Evolutionary conservation across 257 asterid species (phyloP).

Genomic region (Lantana camara): DNA sequence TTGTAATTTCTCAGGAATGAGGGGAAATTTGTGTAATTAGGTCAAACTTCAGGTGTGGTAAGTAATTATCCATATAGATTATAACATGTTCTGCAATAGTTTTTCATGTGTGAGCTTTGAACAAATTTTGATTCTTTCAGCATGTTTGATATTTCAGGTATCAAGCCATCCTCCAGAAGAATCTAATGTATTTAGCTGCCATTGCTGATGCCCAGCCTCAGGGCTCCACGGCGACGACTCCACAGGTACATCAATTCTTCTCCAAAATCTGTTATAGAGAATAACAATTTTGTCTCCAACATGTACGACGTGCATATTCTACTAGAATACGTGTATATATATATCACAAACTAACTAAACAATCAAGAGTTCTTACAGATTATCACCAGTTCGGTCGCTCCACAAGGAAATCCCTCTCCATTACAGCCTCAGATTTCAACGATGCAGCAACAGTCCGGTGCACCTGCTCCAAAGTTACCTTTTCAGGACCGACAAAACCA

Average conservation of each 20-base stretch:
- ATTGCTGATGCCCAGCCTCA: constrained; percentile 94
- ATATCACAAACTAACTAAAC: constrained; percentile 19
- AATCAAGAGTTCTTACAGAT: constrained; percentile 36
- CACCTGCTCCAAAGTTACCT: constrained; percentile 58
- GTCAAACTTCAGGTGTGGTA: no score
- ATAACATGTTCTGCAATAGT: neutral
- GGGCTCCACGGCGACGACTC: constrained; percentile 48
- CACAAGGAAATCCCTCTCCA: constrained; percentile 52
- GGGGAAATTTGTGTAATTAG: no score
- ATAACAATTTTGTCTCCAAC: no score
- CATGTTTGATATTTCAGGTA: constrained; percentile 47
- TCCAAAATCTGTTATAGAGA: constrained; percentile 1
- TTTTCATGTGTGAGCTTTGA: neutral
- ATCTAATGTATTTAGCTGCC: constrained; percentile 87
- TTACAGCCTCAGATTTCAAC: constrained; percentile 52
- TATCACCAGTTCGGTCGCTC: constrained; percentile 51
- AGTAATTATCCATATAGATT: no score
- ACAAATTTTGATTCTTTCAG: neutral
- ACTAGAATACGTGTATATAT: no score
- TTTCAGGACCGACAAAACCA: constrained; percentile 88
- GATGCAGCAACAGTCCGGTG: constrained; percentile 45
- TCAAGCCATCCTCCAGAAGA: constrained; percentile 83
- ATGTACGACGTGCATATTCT: no score
- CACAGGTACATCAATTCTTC: constrained; percentile 48
- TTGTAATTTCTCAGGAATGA: no score